Percentiles rank a stretch among this genome's conserved stretches.
Conservation (phyloP, 2,329 filamentous ascomycete genomes). For the Exserohilum rostratum region DNA sequence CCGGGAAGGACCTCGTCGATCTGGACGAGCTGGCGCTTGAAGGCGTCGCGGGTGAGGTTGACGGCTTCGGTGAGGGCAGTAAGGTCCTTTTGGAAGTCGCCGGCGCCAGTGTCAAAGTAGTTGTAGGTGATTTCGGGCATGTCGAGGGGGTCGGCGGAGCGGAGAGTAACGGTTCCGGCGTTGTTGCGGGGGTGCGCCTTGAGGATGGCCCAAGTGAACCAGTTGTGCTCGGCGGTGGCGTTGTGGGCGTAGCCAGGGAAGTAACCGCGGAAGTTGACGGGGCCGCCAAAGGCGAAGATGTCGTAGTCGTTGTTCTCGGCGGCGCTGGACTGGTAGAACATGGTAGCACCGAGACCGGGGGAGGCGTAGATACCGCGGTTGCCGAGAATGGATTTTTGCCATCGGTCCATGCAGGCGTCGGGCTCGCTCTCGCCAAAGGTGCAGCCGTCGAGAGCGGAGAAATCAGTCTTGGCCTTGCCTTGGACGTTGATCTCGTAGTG, state of each 20-base stretch:
- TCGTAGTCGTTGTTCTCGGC: conserved; percentile 59
- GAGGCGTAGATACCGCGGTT: conserved; percentile 56
- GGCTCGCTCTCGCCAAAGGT: conserved; percentile 47
- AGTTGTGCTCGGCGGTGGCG: conserved; percentile 55
- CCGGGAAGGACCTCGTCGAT: conserved; percentile 57
- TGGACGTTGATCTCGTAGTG: conserved; percentile 61
- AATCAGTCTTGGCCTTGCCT: conserved; percentile 51
- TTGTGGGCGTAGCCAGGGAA: conserved; percentile 63
- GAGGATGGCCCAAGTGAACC: conserved; percentile 60
- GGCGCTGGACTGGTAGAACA: conserved; percentile 52
- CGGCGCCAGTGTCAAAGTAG: conserved; percentile 57
- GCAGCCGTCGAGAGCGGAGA: conserved; percentile 48
- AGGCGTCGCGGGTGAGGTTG: conserved; percentile 56
- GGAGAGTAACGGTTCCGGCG: conserved; percentile 66
- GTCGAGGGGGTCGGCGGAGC: conserved; percentile 67
- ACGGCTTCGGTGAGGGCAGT: conserved; percentile 61
- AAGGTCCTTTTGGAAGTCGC: conserved; percentile 64
- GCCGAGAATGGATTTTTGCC: conserved; percentile 50
- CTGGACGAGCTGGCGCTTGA: conserved; percentile 44
- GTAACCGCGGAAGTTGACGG: conserved; percentile 61
- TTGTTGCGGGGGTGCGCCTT: conserved; percentile 69
- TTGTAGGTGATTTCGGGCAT: conserved; percentile 62
- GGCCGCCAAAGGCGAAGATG: conserved; percentile 61
- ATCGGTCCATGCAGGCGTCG: conserved; percentile 56
- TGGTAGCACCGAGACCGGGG: conserved; percentile 60